phyloP scores from a whole-genome alignment of 768 basidiomycete species.

The Candolleomyces eurysporus region DNA sequence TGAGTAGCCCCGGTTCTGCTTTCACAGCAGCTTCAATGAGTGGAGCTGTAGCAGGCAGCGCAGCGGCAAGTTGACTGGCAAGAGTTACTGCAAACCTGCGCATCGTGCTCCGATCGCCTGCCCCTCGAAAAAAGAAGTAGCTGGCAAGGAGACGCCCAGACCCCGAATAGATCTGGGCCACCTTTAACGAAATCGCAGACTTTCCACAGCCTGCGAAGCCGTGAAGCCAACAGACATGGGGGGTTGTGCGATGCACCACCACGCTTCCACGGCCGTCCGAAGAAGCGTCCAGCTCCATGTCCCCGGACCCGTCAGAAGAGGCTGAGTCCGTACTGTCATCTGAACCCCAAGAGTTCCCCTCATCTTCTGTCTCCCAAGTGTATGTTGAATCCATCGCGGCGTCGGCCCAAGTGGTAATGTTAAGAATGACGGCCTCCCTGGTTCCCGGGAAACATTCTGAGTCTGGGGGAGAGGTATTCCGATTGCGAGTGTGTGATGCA shows the following conservation, averaged over 20 bases:
- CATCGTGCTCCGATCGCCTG: background rate
- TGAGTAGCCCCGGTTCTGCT: background rate
- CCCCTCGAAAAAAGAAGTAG: constrained; percentile 1
- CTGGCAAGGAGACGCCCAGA: background rate
- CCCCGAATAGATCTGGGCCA: background rate
- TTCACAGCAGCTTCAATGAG: background rate
- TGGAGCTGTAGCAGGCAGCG: background rate
- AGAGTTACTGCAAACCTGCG: background rate
- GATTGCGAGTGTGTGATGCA: background rate
- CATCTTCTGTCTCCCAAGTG: no score
- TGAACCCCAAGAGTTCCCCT: no score
- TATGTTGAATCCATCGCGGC: no score
- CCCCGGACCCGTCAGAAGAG: background rate
- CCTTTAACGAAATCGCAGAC: background rate
- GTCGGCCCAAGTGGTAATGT: background rate
- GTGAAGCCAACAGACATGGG: background rate
- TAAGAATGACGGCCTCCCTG: background rate
- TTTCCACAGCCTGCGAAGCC: background rate
- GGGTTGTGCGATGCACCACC: background rate
- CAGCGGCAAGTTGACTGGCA: background rate
- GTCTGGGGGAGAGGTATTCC: background rate
- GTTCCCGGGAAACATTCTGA: background rate
- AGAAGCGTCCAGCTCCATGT: no score
- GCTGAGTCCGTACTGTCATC: no score
- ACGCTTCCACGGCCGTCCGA: no score